Base-by-base conservation (phyloP, 331 rosid genomes). In the Arachis monticola region DNA sequence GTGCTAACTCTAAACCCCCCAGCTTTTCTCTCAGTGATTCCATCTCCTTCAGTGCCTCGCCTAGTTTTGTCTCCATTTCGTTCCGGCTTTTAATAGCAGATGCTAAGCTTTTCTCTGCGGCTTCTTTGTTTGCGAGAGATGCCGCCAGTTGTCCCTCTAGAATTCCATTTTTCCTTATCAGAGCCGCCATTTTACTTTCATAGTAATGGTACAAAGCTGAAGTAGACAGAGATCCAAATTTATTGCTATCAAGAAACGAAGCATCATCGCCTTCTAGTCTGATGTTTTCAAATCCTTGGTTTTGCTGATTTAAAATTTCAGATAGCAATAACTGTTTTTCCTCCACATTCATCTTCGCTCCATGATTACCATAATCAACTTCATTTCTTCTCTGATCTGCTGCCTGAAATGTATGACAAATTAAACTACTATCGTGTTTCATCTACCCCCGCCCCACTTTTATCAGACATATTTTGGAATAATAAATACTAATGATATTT, bases 141-240 rank as follows among this genome's bases (percentile, higher is more conserved):
- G 92, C 94, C 41, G 94, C 97, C 76, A 91, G 47, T 79, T 93
- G 97, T 72, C 94, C 98, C 83, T 93, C 96, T 8, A 93, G 77
- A 60, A 87, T 84, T 66, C 94, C 98, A 10, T 87, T 88, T 71
- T 89, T 91, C 77, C 94, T 89, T 74, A 91, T 89, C 30, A 91
- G 80, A 57, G 87, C 46, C 7, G 94, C 89, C 78, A 92, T 71
- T 79, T 88, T 91, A 2, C 88, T 75, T 83, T 93, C 97, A 41
- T 93, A 91, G 69, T 85, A 85, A 13, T 88, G 94, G 74, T 79
- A 87, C 56, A 89, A 77, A 73, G 74, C 80, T 65, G 94, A 84
- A 64, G 88, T 78, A 64, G 96, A 76, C 60, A 77, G 50, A 41
- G 87, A 78, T 76, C 85, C 92, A 59, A 83, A 56, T 84, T 91